A percentile compares a stretch with the other conserved stretches of the same genome.
Conservation (phyloP, 805 yeast genomes). For the Candida glaebosa region DNA sequence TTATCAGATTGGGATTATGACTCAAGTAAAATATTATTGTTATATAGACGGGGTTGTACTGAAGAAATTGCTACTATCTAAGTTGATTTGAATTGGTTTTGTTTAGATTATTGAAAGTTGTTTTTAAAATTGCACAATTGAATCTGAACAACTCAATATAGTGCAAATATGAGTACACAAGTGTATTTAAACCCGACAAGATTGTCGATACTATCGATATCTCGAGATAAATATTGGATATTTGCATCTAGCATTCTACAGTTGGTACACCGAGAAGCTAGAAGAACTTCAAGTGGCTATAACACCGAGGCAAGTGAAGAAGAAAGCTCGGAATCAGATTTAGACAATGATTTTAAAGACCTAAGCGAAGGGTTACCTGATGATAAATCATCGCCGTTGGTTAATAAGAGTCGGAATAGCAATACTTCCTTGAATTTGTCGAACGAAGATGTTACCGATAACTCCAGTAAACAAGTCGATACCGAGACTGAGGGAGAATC, state of each 20-base stretch:
- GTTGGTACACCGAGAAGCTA: conserved; percentile 38
- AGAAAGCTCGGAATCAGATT: conserved; percentile 11
- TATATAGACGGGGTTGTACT: background rate
- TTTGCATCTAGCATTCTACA: conserved; percentile 50
- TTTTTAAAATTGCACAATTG: too few relatives aligned
- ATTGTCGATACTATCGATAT: conserved; percentile 51
- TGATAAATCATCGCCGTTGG: background rate
- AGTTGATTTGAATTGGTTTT: background rate
- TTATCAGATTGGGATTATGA: conserved; percentile 1
- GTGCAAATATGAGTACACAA: conserved; percentile 46
- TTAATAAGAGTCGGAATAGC: background rate
- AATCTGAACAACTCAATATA: too few relatives aligned
- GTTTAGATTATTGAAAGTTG: background rate
- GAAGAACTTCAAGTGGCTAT: conserved; percentile 12
- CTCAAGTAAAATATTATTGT: background rate
- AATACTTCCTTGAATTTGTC: background rate
- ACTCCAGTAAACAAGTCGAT: background rate
- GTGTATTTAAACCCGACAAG: conserved; percentile 45
- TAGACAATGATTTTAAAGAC: conserved; percentile 4
- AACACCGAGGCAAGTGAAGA: conserved; percentile 5
- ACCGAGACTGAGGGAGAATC: conserved; percentile 12
- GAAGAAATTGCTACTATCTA: background rate
- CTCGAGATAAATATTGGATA: conserved; percentile 50
- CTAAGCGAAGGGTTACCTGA: background rate
- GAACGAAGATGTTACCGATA: background rate